Evolutionary conservation across 2,329 filamentous ascomycete species (phyloP).

Genomic region (Xylariaceae sp.): DNA sequence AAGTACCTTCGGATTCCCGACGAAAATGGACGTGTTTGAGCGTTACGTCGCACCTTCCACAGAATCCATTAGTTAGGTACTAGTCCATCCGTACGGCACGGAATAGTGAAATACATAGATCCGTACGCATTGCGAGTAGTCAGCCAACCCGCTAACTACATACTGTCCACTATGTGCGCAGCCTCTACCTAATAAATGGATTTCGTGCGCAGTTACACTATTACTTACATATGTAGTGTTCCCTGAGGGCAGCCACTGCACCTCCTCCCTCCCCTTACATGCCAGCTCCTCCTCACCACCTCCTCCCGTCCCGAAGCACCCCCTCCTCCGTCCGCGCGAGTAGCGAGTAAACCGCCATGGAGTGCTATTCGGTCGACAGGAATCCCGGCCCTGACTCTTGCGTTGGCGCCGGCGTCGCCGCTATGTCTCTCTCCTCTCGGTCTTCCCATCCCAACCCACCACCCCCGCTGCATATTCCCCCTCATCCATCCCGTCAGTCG

Average conservation of each 20-base stretch:
- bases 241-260: neutral
- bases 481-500: conserved; percentile 30
- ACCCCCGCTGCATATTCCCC: conserved; percentile 26
- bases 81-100: neutral
- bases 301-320: neutral
- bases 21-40: no score
- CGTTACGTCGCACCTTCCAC: no score
- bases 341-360: conserved; percentile 1
- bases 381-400: conserved; percentile 1
- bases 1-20: no score
- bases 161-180: neutral
- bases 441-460: neutral
- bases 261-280: neutral
- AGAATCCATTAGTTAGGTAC: neutral
- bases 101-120: neutral
- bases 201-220: neutral
- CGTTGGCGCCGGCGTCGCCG: neutral
- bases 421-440: neutral
- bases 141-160: neutral
- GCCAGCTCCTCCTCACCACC: neutral
- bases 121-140: neutral
- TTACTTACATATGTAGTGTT: neutral
- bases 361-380: conserved; percentile 11
- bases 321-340: neutral
- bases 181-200: neutral